Evolutionary conservation across 495 filamentous ascomycete species (phyloP).

Genomic region (Aspergillus panamensis): DNA sequence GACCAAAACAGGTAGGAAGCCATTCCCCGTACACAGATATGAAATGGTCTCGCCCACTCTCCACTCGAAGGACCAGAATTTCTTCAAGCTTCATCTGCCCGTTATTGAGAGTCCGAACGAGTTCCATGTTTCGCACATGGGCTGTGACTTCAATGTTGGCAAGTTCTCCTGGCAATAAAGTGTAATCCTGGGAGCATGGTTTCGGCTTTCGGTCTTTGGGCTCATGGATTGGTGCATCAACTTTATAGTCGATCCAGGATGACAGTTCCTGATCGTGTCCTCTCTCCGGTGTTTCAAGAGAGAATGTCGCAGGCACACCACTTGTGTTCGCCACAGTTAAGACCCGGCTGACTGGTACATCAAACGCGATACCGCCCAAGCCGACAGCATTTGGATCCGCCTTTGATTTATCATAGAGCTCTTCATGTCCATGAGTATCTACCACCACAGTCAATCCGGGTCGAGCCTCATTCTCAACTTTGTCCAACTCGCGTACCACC

Average conservation of each 20-base stretch:
- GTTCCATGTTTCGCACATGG: conserved; percentile 56
- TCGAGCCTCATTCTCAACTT: conserved; percentile 85
- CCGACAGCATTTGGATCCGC: conserved; percentile 58
- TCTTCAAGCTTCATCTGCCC: conserved; percentile 67
- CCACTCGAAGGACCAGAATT: conserved; percentile 83
- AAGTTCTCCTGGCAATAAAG: conserved; percentile 79
- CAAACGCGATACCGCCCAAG: conserved; percentile 70
- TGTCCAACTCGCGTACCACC: conserved; percentile 83
- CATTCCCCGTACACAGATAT: conserved; percentile 74
- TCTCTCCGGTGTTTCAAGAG: conserved; percentile 63
- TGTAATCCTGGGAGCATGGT: conserved; percentile 43
- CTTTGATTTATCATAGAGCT: conserved; percentile 23
- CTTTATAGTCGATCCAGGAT: conserved; percentile 64
- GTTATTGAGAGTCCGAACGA: conserved; percentile 71
- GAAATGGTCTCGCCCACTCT: conserved; percentile 85
- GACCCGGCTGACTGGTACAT: conserved; percentile 57
- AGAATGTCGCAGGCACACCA: conserved; percentile 67
- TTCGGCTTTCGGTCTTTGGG: conserved; percentile 31
- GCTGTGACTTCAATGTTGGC: conserved; percentile 63
- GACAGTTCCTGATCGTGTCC: conserved; percentile 43
- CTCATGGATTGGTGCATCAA: conserved; percentile 48
- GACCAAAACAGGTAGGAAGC: conserved; percentile 78
- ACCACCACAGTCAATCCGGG: conserved; percentile 82
- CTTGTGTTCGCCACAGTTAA: conserved; percentile 92
- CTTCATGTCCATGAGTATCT: conserved; percentile 50